Percentiles rank a stretch among this genome's conserved stretches.
Evolutionary conservation across 1,139 yeast genomes (phyloP).

Genomic region (Debaryomyces sp.): DNA sequence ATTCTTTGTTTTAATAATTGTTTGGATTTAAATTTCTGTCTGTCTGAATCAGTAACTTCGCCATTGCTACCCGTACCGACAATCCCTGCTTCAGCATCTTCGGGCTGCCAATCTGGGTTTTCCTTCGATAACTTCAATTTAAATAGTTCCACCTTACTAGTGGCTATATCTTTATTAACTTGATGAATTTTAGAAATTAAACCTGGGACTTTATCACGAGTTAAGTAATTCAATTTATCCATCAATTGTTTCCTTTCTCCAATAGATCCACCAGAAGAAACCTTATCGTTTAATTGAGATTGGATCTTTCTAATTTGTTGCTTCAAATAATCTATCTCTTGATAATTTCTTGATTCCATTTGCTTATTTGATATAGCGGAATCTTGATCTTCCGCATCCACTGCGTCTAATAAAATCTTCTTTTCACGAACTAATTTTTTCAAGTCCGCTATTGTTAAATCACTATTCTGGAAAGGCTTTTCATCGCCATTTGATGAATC

Average conservation of each 20-base stretch:
- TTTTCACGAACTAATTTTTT: conserved; percentile 69
- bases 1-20: conserved; percentile 79
- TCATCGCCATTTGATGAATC: conserved; percentile 3
- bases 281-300: conserved; percentile 38
- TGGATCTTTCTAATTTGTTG: conserved; percentile 61
- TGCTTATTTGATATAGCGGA: conserved; percentile 21
- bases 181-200: conserved; percentile 62
- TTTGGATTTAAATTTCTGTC: conserved; percentile 75
- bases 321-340: conserved; percentile 67
- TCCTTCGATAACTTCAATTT: conserved; percentile 56
- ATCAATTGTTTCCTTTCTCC: conserved; percentile 48
- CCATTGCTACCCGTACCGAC: conserved; percentile 88
- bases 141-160: conserved; percentile 64
- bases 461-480: conserved; percentile 28
- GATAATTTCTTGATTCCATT: conserved; percentile 28
- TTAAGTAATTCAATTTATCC: conserved; percentile 53
- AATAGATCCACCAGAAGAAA: conserved; percentile 33
- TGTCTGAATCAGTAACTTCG: conserved; percentile 77
- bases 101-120: conserved; percentile 60
- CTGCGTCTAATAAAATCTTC: conserved; percentile 67
- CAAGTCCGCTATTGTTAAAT: conserved; percentile 51
- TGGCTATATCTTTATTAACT: conserved; percentile 70
- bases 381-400: conserved; percentile 71
- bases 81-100: conserved; percentile 54
- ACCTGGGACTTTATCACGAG: conserved; percentile 67